These are phyloP conservation scores for Sporothrix sp. DNA, from an alignment of 2,329 filamentous ascomycete species.

Conservation along the genomic window DNA sequence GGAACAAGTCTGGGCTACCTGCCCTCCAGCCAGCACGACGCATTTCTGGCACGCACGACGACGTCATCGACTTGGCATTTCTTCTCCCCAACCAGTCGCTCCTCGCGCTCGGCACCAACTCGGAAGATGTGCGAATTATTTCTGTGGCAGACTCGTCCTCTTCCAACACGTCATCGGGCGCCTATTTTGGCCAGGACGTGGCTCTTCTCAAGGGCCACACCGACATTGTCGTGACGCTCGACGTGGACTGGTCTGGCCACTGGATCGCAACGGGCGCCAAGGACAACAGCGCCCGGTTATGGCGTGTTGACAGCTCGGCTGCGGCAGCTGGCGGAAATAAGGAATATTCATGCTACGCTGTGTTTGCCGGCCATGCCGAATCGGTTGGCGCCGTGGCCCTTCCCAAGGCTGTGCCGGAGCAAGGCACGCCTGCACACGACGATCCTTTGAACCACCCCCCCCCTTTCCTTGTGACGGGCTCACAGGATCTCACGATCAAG, in stretches of 20 bases:
- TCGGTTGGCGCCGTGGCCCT: constrained; percentile 84
- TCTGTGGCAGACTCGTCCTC: constrained; percentile 46
- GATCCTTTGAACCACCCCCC: constrained; percentile 74
- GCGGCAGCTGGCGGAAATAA: constrained; percentile 37
- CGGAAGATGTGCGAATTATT: constrained; percentile 82
- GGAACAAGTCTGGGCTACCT: constrained; percentile 19
- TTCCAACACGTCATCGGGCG: constrained; percentile 24
- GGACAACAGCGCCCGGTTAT: constrained; percentile 87
- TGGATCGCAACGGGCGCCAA: constrained; percentile 96
- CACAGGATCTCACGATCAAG: constrained; percentile 92
- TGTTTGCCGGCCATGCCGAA: constrained; percentile 85
- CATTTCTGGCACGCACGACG: constrained; percentile 93
- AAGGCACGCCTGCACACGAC: constrained; percentile 58
- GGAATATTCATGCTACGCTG: constrained; percentile 44
- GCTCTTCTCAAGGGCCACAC: constrained; percentile 80
- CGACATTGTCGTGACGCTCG: constrained; percentile 90
- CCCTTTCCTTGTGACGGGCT: constrained; percentile 78
- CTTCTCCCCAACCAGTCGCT: constrained; percentile 70
- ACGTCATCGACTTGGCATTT: constrained; percentile 90
- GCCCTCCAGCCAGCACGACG: constrained; percentile 52
- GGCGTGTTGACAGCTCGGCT: constrained; percentile 62
- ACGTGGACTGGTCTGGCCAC: constrained; percentile 92
- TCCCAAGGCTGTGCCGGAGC: constrained; percentile 57
- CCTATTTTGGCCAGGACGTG: constrained; percentile 83
- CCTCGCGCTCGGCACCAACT: constrained; percentile 86